A percentile compares a stretch with the other conserved stretches of the same genome.
phyloP scores from a whole-genome alignment of 257 asterid species.

The Solanum ossicruentum region DNA sequence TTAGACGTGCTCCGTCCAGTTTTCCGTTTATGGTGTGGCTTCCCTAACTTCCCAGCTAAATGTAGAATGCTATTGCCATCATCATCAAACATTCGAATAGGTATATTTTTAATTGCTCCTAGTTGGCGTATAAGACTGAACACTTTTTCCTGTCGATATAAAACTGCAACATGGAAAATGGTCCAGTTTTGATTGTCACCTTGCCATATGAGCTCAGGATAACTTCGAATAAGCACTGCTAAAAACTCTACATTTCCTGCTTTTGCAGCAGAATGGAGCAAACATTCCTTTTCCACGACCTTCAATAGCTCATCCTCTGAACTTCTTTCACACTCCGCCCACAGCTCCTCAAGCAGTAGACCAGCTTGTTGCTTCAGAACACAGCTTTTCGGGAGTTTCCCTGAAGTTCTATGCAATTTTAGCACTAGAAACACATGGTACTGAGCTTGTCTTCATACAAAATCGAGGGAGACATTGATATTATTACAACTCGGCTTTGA shows the following conservation, averaged over 20 bases:
- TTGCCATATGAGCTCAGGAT: conserved; percentile 10
- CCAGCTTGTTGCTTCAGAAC: background rate
- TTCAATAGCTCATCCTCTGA: background rate
- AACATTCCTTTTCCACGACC: background rate
- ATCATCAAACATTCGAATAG: background rate
- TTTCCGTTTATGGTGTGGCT: no score
- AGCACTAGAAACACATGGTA: background rate
- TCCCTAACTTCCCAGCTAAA: conserved; percentile 11
- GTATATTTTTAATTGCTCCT: background rate
- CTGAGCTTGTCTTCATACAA: background rate
- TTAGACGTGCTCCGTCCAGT: no score
- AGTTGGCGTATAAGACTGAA: background rate
- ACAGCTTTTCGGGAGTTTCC: background rate
- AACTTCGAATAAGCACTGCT: background rate
- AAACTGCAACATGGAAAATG: background rate
- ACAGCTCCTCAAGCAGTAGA: background rate
- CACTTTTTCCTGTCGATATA: background rate
- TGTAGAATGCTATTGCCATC: conserved; percentile 15
- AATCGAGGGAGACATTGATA: background rate
- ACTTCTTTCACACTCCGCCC: background rate
- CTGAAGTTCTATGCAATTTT: background rate
- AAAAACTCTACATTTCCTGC: conserved; percentile 15
- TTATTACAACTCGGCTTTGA: no score
- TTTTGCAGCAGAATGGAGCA: conserved; percentile 1
- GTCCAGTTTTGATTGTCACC: background rate